These are phyloP conservation scores for Fusarium abutilonis DNA, from an alignment of 2,329 filamentous ascomycete genomes.

Conservation along the genomic window DNA sequence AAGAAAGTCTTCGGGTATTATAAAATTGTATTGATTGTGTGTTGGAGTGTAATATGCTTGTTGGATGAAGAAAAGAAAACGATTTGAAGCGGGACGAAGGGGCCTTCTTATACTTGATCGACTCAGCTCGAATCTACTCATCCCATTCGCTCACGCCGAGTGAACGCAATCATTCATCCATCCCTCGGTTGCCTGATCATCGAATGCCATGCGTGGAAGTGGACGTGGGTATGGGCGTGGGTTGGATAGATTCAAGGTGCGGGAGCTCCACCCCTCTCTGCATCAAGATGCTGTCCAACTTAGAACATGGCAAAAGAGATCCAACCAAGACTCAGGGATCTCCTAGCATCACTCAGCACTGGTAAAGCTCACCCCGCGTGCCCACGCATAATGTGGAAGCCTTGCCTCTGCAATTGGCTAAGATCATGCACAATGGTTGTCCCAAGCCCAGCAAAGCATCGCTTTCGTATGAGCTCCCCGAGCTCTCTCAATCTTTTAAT, in stretches of 20 bases:
- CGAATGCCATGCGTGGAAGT: conserved; percentile 36
- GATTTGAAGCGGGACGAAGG: conserved; percentile 28
- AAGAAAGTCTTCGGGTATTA: conserved; percentile 41
- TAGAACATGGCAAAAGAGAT: conserved; percentile 7
- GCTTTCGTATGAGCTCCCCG: conserved; percentile 28
- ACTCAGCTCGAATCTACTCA: conserved; percentile 3
- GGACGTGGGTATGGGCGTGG: conserved; percentile 23
- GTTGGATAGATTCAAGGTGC: conserved; percentile 19
- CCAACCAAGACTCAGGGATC: conserved; percentile 27
- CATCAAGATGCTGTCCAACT: conserved; percentile 26
- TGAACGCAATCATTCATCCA: neutral
- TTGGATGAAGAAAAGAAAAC: conserved; percentile 40
- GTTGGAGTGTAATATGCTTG: conserved; percentile 36
- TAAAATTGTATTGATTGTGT: conserved; percentile 32
- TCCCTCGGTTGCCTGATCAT: conserved; percentile 40
- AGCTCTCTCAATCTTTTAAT: conserved; percentile 23
- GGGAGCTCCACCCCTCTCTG: conserved; percentile 31
- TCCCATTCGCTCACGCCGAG: too few species aligned
- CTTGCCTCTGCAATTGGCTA: conserved; percentile 31
- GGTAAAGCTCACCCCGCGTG: conserved; percentile 40
- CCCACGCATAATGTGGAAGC: conserved; percentile 21
- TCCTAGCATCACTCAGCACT: conserved; percentile 31
- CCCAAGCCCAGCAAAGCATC: conserved; percentile 15
- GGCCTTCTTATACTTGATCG: conserved; percentile 42
- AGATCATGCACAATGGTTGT: conserved; percentile 17